phyloP scores from a whole-genome alignment of 2,329 filamentous ascomycete genomes.

The Trichoderma breve region DNA sequence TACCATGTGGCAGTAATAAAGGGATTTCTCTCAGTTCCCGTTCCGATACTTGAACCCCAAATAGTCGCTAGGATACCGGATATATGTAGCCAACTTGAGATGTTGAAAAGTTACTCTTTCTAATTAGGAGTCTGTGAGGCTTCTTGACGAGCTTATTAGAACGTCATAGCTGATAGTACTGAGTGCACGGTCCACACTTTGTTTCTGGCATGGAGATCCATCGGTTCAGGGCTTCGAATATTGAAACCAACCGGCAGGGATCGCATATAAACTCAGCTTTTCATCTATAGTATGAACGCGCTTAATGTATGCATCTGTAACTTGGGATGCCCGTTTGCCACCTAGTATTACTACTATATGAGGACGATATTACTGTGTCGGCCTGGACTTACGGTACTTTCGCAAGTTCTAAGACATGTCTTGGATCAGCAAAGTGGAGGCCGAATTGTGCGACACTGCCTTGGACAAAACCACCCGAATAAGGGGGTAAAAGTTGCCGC shows the following conservation, averaged over 20 bases:
- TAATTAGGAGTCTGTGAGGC: background rate
- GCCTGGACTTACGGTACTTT: background rate
- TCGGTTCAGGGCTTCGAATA: background rate
- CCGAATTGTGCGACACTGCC: background rate
- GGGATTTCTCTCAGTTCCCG: too few species aligned
- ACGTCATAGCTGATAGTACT: background rate
- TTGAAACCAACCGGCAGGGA: background rate
- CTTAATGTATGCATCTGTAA: too few species aligned
- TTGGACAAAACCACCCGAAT: background rate
- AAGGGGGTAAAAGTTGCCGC: background rate
- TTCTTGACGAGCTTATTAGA: background rate
- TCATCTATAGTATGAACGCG: too few species aligned
- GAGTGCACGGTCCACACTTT: slow-evolving; percentile 1
- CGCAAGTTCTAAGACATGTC: background rate
- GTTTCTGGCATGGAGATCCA: background rate
- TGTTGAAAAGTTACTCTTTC: too few species aligned
- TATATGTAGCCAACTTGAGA: too few species aligned
- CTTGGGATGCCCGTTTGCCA: background rate
- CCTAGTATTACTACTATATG: background rate
- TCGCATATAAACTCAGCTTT: background rate
- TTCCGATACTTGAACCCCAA: too few species aligned
- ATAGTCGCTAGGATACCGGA: too few species aligned
- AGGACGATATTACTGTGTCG: background rate
- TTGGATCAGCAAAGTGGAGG: background rate
- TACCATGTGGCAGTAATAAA: too few species aligned